Conservation (phyloP, 768 basidiomycete species). For the Paxillus rubicundulus region DNA sequence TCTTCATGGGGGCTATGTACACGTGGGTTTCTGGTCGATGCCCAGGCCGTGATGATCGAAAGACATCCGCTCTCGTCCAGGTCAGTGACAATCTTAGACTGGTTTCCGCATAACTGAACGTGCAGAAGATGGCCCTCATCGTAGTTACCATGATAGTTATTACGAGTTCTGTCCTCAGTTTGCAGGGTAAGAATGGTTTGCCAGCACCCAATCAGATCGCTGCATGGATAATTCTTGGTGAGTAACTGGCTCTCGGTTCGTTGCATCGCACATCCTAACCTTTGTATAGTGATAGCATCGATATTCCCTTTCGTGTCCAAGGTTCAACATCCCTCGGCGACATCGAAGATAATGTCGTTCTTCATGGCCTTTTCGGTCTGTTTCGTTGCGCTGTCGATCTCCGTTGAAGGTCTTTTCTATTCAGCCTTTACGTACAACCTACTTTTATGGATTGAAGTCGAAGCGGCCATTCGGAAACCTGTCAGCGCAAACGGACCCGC, state of each 20-base stretch:
- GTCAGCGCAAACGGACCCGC: background rate
- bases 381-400: conserved; percentile 79
- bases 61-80: conserved; percentile 17
- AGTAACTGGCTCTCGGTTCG: conserved; percentile 15
- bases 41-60: background rate
- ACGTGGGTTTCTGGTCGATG: conserved; percentile 4
- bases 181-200: conserved; percentile 67
- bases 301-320: conserved; percentile 47
- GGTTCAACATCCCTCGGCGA: conserved; percentile 36
- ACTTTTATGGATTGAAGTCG: conserved; percentile 66
- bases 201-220: conserved; percentile 55
- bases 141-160: conserved; percentile 51
- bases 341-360: conserved; percentile 54
- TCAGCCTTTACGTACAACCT: conserved; percentile 63
- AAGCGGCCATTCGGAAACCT: conserved; percentile 34
- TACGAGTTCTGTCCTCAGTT: conserved; percentile 50
- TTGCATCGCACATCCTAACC: background rate
- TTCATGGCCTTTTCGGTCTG: conserved; percentile 73
- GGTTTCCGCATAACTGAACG: background rate
- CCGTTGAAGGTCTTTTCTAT: conserved; percentile 79
- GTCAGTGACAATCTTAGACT: conserved; percentile 10
- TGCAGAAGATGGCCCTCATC: conserved; percentile 44
- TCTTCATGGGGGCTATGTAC: conserved; percentile 33
- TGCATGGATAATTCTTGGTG: conserved; percentile 69
- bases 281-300: conserved; percentile 46